A percentile compares a stretch with the other conserved stretches of the same genome.
These are phyloP conservation scores for Anisodus acutangulus DNA, from an alignment of 257 asterid genomes.

Conservation along the genomic window DNA sequence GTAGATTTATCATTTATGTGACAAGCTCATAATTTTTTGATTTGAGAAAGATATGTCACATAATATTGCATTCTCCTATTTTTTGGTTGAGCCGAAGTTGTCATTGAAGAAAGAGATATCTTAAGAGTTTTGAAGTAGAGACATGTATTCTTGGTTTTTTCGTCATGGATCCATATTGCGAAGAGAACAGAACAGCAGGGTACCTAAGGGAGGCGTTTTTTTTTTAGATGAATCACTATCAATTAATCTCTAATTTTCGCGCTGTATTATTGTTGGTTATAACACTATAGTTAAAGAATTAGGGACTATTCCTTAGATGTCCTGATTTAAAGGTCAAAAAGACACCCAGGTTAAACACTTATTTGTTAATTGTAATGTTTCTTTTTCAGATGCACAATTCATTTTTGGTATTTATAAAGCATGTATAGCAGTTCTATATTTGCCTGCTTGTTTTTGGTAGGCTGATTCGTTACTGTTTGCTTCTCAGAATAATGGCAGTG, in stretches of 20 bases:
- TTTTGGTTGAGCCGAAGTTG: not conserved
- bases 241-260: no score
- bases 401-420: not conserved
- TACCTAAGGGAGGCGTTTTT: no score
- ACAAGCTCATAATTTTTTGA: no score
- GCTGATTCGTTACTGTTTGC: not conserved
- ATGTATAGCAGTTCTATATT: not conserved
- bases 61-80: not conserved
- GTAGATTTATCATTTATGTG: no score
- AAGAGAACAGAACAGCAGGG: not conserved
- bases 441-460: not conserved
- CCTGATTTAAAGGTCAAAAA: no score
- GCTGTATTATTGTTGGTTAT: no score
- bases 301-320: no score
- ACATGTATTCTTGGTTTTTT: not conserved
- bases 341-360: not conserved
- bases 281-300: no score
- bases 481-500: constrained; percentile 57
- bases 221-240: no score
- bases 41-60: not conserved
- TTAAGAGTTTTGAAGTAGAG: not conserved
- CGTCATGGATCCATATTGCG: not conserved
- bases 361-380: not conserved
- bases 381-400: not conserved
- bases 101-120: not conserved